Conservation (phyloP, 257 asterid species). For the Catharanthus roseus region DNA sequence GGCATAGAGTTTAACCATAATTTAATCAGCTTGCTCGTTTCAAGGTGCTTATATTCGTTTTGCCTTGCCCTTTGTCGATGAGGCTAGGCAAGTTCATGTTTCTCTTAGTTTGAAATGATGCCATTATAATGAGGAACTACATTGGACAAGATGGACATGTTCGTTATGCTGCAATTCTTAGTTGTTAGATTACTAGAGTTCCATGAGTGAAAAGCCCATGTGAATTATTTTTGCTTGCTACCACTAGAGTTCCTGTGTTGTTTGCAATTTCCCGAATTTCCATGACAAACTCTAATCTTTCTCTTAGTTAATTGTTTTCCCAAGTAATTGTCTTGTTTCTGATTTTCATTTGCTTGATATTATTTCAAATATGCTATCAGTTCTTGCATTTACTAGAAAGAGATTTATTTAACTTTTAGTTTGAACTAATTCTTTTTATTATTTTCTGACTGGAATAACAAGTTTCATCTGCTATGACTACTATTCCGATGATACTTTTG, state of each 20-base stretch:
- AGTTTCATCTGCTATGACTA: slow-evolving; percentile 48
- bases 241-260: too few species aligned
- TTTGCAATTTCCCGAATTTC: not conserved
- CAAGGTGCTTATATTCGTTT: too few species aligned
- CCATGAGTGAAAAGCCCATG: not conserved
- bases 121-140: too few species aligned
- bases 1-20: too few species aligned
- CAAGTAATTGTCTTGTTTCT: too few species aligned
- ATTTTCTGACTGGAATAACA: slow-evolving; percentile 27
- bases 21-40: too few species aligned
- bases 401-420: too few species aligned
- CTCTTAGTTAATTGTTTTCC: not conserved
- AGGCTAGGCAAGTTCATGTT: too few species aligned
- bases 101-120: too few species aligned
- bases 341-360: not conserved
- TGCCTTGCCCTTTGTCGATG: too few species aligned
- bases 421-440: too few species aligned
- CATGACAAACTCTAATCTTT: not conserved
- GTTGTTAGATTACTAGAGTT: not conserved
- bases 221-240: not conserved
- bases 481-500: slow-evolving; percentile 67
- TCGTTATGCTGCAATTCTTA: not conserved
- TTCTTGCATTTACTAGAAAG: too few species aligned
- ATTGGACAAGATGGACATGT: not conserved
- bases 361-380: not conserved